Conservation (phyloP, 192 early-diverging fungal species). For the Fimicolochytrium jonesii region DNA sequence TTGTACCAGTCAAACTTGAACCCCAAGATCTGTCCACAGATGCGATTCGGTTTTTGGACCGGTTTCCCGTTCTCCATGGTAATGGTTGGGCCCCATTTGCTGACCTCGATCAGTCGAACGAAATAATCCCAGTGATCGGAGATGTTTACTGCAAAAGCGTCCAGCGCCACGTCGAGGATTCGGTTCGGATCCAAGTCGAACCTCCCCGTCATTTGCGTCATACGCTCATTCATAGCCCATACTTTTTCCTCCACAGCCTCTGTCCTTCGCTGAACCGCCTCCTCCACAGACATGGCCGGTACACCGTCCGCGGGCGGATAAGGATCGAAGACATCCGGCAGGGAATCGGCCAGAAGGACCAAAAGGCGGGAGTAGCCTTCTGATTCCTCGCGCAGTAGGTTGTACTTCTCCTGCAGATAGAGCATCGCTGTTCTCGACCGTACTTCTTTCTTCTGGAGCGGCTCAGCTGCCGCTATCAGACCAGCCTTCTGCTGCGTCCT, state of each 20-base stretch:
- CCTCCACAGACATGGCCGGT: conserved; percentile 2
- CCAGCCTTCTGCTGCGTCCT: conserved; percentile 47
- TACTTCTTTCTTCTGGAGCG: conserved; percentile 41
- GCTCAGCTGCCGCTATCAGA: conserved; percentile 39
- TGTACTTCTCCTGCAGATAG: conserved; percentile 82
- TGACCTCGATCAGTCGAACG: conserved; percentile 53
- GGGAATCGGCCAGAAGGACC: conserved; percentile 44
- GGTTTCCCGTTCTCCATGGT: neutral
- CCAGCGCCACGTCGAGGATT: conserved; percentile 72
- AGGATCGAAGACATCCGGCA: conserved; percentile 27
- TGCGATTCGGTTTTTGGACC: neutral
- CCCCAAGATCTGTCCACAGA: conserved; percentile 66
- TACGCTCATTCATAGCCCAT: conserved; percentile 37
- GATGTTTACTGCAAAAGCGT: conserved; percentile 71
- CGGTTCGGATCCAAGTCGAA: conserved; percentile 83
- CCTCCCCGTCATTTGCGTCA: conserved; percentile 56
- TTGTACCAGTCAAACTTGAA: conserved; percentile 69
- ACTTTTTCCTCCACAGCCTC: conserved; percentile 17
- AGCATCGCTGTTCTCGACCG: conserved; percentile 51
- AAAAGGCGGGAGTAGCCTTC: conserved; percentile 79
- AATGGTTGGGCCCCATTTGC: conserved; percentile 31
- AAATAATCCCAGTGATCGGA: conserved; percentile 66
- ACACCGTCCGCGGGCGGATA: neutral
- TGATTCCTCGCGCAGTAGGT: conserved; percentile 72
- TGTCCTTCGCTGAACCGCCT: neutral